Conservation (phyloP, 2,329 filamentous ascomycete species). For the Rutstroemia sp. region DNA sequence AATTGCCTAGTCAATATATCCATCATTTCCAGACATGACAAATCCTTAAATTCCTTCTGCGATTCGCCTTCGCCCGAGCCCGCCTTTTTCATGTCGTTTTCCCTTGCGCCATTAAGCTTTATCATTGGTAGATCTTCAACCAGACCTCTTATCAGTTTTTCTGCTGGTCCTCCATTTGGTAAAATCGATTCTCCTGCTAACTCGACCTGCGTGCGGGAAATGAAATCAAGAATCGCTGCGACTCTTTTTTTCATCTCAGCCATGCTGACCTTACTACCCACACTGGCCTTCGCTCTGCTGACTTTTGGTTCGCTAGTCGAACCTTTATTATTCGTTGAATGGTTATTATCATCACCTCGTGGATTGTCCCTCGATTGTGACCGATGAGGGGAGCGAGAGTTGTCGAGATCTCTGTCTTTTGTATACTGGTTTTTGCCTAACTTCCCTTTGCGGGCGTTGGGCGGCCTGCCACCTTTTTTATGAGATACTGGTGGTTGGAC, state of each 20-base stretch:
- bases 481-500: constrained; percentile 38
- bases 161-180: constrained; percentile 32
- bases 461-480: constrained; percentile 57
- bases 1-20: constrained; percentile 34
- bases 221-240: constrained; percentile 80
- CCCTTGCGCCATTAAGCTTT: constrained; percentile 32
- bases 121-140: constrained; percentile 28
- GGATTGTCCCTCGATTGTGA: constrained; percentile 40
- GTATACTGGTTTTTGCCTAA: constrained; percentile 76
- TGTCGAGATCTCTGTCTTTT: constrained; percentile 56
- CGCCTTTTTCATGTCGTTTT: constrained; percentile 28
- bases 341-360: constrained; percentile 41
- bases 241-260: constrained; percentile 83
- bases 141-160: constrained; percentile 29
- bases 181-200: constrained; percentile 57
- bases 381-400: constrained; percentile 47
- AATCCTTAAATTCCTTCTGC: constrained; percentile 58
- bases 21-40: constrained; percentile 44
- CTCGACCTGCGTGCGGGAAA: constrained; percentile 81
- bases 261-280: constrained; percentile 63
- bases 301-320: constrained; percentile 30
- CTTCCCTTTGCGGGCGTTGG: constrained; percentile 59
- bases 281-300: constrained; percentile 30
- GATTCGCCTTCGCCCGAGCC: constrained; percentile 17
- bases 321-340: constrained; percentile 34